These are phyloP conservation scores for Atkinsonella texensis DNA, from an alignment of 2,329 filamentous ascomycete species.

Conservation along the genomic window DNA sequence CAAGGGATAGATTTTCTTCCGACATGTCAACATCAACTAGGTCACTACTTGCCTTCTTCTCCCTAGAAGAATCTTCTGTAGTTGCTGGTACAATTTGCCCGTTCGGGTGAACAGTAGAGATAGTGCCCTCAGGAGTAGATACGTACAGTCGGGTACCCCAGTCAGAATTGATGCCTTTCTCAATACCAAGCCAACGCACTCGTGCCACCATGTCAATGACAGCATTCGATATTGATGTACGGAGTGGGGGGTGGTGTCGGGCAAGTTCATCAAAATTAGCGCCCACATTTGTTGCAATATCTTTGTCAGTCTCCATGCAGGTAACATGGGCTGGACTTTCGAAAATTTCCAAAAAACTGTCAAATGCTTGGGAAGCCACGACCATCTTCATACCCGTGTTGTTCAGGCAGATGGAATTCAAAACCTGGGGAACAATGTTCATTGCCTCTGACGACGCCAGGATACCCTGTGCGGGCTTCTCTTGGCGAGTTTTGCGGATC, in stretches of 20 bases:
- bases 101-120: slow-evolving; percentile 40
- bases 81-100: slow-evolving; percentile 19
- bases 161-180: slow-evolving; percentile 54
- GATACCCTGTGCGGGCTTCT: slow-evolving; percentile 55
- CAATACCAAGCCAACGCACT: slow-evolving; percentile 61
- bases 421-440: slow-evolving; percentile 69
- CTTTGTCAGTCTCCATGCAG: slow-evolving; percentile 62
- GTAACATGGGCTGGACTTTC: slow-evolving; percentile 83
- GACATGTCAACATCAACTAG: slow-evolving; percentile 54
- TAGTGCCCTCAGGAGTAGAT: slow-evolving; percentile 43
- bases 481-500: slow-evolving; percentile 31
- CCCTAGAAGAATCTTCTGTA: slow-evolving; percentile 20
- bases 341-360: slow-evolving; percentile 91
- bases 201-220: slow-evolving; percentile 80
- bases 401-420: slow-evolving; percentile 91
- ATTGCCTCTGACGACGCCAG: slow-evolving; percentile 84
- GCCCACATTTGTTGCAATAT: slow-evolving; percentile 62
- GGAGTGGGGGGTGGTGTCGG: slow-evolving; percentile 79
- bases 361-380: slow-evolving; percentile 66
- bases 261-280: slow-evolving; percentile 87
- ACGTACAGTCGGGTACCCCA: slow-evolving; percentile 72
- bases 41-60: slow-evolving; percentile 25
- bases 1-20: slow-evolving; percentile 29
- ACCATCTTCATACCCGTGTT: slow-evolving; percentile 80
- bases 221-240: slow-evolving; percentile 69